A percentile compares a stretch with the other conserved stretches of the same genome.
These are phyloP conservation scores for Colletotrichum orbiculare DNA, from an alignment of 2,329 filamentous ascomycete species.

Conservation along the genomic window DNA sequence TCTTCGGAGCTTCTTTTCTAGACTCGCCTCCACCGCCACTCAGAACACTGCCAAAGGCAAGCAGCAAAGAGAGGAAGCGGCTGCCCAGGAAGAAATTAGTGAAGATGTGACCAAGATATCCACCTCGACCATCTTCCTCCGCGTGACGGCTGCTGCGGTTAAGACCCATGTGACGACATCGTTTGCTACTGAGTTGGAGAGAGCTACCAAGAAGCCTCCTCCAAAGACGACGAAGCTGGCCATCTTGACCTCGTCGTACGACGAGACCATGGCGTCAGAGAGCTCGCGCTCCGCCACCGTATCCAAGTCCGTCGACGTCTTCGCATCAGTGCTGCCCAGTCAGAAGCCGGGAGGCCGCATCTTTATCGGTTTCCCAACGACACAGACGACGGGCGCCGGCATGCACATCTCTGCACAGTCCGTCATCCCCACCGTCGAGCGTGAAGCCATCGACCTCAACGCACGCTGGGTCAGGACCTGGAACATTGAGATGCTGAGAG, in stretches of 20 bases:
- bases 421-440: constrained; percentile 95
- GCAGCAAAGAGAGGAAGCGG: constrained; percentile 70
- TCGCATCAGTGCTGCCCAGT: constrained; percentile 88
- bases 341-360: constrained; percentile 86
- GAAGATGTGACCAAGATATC: constrained; percentile 79
- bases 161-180: constrained; percentile 77
- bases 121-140: constrained; percentile 85
- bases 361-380: constrained; percentile 97
- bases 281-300: constrained; percentile 60
- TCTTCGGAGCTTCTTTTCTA: constrained; percentile 82
- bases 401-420: constrained; percentile 96
- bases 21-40: constrained; percentile 70
- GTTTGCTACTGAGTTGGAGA: constrained; percentile 87
- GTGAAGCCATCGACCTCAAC: constrained; percentile 96
- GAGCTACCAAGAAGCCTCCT: constrained; percentile 96
- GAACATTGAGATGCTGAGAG: constrained; percentile 93
- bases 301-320: constrained; percentile 78
- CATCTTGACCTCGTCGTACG: constrained; percentile 90
- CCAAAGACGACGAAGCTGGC: constrained; percentile 88
- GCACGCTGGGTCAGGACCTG: constrained; percentile 93
- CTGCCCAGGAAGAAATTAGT: constrained; percentile 69
- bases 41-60: constrained; percentile 64
- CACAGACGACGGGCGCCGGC: constrained; percentile 93
- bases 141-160: constrained; percentile 86
- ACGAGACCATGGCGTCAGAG: constrained; percentile 77